Conservation (phyloP, 495 filamentous ascomycete genomes). For the Staphylotrichum tortipilum region DNA sequence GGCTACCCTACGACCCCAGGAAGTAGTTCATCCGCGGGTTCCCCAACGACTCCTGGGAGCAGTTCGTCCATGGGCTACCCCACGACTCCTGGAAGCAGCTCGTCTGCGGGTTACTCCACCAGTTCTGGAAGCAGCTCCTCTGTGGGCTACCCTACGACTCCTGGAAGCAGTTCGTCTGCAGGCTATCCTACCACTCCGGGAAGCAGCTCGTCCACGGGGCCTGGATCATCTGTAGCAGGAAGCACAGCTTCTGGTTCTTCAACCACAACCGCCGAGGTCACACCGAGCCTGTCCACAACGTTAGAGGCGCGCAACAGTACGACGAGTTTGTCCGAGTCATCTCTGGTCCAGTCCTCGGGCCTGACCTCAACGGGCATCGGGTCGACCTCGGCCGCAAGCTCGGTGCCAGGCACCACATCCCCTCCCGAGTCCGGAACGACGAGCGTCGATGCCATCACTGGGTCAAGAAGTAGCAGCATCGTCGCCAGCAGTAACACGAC, state of each 20-base stretch:
- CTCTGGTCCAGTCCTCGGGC: not conserved
- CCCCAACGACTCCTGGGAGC: too few species aligned
- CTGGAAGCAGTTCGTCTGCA: not conserved
- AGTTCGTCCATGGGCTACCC: not conserved
- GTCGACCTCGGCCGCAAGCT: not conserved
- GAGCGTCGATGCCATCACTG: slow-evolving; percentile 2
- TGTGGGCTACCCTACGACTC: not conserved
- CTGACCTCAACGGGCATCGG: not conserved
- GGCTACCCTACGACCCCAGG: too few species aligned
- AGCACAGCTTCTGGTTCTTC: not conserved
- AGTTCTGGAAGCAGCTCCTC: not conserved
- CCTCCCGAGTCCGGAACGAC: not conserved
- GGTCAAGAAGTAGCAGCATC: not conserved
- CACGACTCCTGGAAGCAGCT: not conserved
- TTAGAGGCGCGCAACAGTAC: not conserved
- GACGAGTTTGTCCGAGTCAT: not conserved
- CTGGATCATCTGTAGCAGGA: not conserved
- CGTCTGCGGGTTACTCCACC: not conserved
- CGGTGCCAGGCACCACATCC: not conserved
- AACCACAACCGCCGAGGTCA: not conserved
- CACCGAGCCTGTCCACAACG: slow-evolving; percentile 19
- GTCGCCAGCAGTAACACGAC: not conserved
- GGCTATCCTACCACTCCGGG: too few species aligned
- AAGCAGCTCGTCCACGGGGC: not conserved
- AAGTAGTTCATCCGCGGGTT: too few species aligned